Percentiles rank a stretch among this genome's conserved stretches.
Evolutionary conservation across 257 asterid species (phyloP).

Genomic region (Ehretia macrophylla): DNA sequence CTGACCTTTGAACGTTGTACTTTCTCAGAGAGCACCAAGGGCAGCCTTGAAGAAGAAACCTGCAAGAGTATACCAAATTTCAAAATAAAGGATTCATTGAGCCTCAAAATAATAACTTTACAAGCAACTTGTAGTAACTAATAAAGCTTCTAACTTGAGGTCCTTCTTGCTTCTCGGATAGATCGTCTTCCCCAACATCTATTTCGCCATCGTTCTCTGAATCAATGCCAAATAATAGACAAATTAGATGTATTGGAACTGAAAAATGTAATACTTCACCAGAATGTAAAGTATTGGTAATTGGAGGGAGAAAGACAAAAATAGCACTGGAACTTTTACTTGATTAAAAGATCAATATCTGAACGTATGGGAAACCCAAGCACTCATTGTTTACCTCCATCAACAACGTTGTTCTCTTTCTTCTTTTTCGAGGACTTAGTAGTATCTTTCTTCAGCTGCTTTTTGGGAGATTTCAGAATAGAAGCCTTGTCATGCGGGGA

Average conservation of each 20-base stretch:
- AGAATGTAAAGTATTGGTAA: too few species aligned
- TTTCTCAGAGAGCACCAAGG: constrained; percentile 76
- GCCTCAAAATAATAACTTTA: constrained; percentile 8
- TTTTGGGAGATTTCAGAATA: constrained; percentile 35
- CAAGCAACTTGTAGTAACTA: constrained; percentile 15
- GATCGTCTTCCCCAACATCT: constrained; percentile 42
- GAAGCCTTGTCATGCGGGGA: constrained; percentile 24
- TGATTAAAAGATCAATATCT: too few species aligned
- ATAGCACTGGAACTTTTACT: not conserved
- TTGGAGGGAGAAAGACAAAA: too few species aligned
- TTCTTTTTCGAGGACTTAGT: constrained; percentile 23
- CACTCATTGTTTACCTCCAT: constrained; percentile 37
- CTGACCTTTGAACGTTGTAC: constrained; percentile 81
- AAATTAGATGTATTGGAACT: not conserved
- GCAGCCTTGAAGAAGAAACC: constrained; percentile 71
- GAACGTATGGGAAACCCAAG: not conserved
- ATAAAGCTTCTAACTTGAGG: constrained; percentile 47
- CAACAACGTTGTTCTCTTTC: constrained; percentile 16
- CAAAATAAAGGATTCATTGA: constrained; percentile 12
- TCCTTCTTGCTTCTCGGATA: constrained; percentile 36
- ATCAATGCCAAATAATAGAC: constrained; percentile 12
- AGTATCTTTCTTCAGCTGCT: constrained; percentile 34
- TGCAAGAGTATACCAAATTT: constrained; percentile 30
- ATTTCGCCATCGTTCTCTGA: constrained; percentile 43
- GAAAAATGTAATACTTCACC: not conserved